Evolutionary conservation across 805 yeast species (phyloP).

Genomic region (Spathaspora boniae): DNA sequence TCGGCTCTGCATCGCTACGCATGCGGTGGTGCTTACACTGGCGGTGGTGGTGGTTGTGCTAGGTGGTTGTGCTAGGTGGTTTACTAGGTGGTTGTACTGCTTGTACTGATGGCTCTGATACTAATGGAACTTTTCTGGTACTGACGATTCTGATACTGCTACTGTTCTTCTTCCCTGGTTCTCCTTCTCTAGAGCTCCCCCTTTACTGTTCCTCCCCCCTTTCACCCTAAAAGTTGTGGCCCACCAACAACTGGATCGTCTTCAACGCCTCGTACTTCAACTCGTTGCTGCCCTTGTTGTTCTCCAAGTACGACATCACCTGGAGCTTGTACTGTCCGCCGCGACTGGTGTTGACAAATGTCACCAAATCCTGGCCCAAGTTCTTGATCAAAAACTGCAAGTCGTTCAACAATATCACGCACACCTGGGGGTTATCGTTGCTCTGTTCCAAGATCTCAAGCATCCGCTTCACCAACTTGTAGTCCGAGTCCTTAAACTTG

Average conservation of each 20-base stretch:
- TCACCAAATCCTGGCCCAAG: conserved; percentile 36
- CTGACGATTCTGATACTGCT: no score
- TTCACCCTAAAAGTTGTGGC: conserved; percentile 62
- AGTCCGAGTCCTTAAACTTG: conserved; percentile 74
- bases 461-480: conserved; percentile 65
- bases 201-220: no score
- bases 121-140: no score
- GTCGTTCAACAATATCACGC: conserved; percentile 41
- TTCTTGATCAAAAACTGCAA: conserved; percentile 40
- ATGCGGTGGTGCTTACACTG: no score
- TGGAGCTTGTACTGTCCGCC: conserved; percentile 64
- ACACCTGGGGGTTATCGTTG: conserved; percentile 19
- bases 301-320: conserved; percentile 76
- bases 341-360: conserved; percentile 35
- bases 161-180: no score
- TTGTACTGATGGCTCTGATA: no score
- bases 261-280: conserved; percentile 93
- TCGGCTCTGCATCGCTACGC: no score
- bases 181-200: no score
- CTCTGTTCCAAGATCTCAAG: conserved; percentile 44
- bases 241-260: conserved; percentile 91
- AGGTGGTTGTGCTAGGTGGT: no score
- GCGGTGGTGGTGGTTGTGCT: no score
- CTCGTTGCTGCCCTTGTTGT: conserved; percentile 70
- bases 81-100: no score